A percentile compares a stretch with the other conserved stretches of the same genome.
Conservation (phyloP, 805 yeast species). For the Blastobotrys americana region DNA sequence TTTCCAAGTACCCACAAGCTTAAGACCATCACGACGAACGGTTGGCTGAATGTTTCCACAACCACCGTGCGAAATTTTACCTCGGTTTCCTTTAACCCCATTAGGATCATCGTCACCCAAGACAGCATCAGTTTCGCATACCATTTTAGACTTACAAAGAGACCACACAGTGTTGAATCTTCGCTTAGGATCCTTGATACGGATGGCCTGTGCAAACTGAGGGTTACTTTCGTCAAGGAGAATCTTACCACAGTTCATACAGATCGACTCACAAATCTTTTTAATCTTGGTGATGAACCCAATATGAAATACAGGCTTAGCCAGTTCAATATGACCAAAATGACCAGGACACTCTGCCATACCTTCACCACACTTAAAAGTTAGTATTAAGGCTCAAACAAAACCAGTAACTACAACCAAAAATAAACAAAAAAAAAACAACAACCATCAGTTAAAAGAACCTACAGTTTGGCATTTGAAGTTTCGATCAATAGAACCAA, state of each 20-base stretch:
- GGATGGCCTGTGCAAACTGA: conserved; percentile 78
- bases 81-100: conserved; percentile 24
- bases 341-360: conserved; percentile 99
- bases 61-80: conserved; percentile 76
- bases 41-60: conserved; percentile 98
- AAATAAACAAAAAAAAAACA: neutral
- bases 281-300: conserved; percentile 92
- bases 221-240: conserved; percentile 77
- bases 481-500: conserved; percentile 95
- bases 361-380: conserved; percentile 76
- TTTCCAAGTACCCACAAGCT: conserved; percentile 98
- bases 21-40: conserved; percentile 90
- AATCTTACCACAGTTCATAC: conserved; percentile 98
- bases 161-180: conserved; percentile 97
- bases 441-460: neutral
- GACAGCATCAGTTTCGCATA: conserved; percentile 82
- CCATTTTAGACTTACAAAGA: conserved; percentile 82
- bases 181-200: conserved; percentile 87
- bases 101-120: conserved; percentile 51
- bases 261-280: conserved; percentile 91
- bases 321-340: conserved; percentile 96
- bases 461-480: conserved; percentile 85
- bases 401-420: too few relatives aligned
- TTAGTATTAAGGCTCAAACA: conserved; percentile 4
- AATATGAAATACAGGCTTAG: conserved; percentile 97